A percentile compares a stretch with the other conserved stretches of the same genome.
These are phyloP conservation scores for Hebeloma cylindrosporum DNA, from an alignment of 768 basidiomycete genomes.

Conservation along the genomic window DNA sequence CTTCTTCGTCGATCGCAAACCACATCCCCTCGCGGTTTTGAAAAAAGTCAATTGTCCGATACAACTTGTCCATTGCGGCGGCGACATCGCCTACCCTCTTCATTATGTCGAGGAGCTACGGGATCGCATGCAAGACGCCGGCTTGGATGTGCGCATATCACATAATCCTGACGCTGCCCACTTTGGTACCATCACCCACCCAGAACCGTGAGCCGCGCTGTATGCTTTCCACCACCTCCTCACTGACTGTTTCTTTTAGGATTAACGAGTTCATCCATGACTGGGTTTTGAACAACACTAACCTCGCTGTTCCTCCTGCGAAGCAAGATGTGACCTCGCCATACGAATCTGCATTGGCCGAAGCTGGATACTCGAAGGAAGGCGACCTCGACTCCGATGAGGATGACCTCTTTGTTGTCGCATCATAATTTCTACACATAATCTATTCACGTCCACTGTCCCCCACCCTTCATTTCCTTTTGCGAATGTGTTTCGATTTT, in stretches of 20 bases:
- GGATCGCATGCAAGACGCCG: slow-evolving; percentile 24
- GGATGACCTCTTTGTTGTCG: too few relatives aligned
- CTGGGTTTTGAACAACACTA: slow-evolving; percentile 28
- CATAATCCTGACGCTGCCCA: slow-evolving; percentile 33
- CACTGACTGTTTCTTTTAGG: neutral
- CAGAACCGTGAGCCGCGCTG: slow-evolving; percentile 25
- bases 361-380: too few relatives aligned
- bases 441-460: too few relatives aligned
- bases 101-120: slow-evolving; percentile 26
- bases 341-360: too few relatives aligned
- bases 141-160: slow-evolving; percentile 26
- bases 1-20: slow-evolving; percentile 30
- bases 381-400: too few relatives aligned
- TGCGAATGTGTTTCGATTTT: too few relatives aligned
- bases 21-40: slow-evolving; percentile 22
- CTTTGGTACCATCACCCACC: slow-evolving; percentile 36
- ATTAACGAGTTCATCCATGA: slow-evolving; percentile 23
- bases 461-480: too few relatives aligned
- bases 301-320: slow-evolving; percentile 22
- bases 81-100: slow-evolving; percentile 37
- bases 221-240: neutral
- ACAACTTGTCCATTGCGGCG: slow-evolving; percentile 32
- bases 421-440: too few relatives aligned
- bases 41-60: slow-evolving; percentile 31
- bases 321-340: slow-evolving; percentile 28